phyloP scores from a whole-genome alignment of 23 red algal genomes.

The Gracilaria caudata region DNA sequence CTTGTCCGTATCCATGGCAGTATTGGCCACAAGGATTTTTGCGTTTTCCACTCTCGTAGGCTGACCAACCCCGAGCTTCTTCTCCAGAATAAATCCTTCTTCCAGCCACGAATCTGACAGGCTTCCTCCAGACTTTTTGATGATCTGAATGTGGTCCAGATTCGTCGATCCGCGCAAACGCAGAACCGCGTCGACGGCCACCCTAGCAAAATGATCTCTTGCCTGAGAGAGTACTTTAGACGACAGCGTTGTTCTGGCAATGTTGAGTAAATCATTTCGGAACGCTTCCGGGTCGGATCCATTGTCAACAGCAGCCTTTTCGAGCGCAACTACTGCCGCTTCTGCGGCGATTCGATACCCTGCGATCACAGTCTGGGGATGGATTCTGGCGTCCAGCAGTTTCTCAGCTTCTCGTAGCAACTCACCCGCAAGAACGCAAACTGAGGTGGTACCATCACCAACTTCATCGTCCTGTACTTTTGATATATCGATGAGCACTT shows the following conservation, averaged over 20 bases:
- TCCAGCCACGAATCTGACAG: conserved; percentile 96
- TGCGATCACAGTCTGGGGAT: conserved; percentile 88
- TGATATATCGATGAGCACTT: conserved; percentile 93
- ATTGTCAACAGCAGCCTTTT: conserved; percentile 76
- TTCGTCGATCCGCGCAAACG: conserved; percentile 93
- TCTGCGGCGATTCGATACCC: conserved; percentile 83
- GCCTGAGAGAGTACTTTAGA: conserved; percentile 94
- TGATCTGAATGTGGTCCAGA: conserved; percentile 98
- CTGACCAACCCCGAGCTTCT: conserved; percentile 97
- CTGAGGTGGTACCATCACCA: conserved; percentile 97
- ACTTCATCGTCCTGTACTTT: conserved; percentile 98
- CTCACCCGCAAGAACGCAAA: conserved; percentile 97
- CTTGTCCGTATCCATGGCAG: conserved; percentile 99
- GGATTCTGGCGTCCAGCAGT: conserved; percentile 87
- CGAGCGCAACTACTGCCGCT: conserved; percentile 73
- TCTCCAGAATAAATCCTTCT: conserved; percentile 97
- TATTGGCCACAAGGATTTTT: conserved; percentile 96
- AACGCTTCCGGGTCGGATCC: conserved; percentile 60
- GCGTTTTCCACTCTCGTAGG: conserved; percentile 92
- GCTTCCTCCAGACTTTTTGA: conserved; percentile 93
- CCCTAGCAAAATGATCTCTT: conserved; percentile 90
- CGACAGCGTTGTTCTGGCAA: conserved; percentile 89
- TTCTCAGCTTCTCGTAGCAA: conserved; percentile 96
- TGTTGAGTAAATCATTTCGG: conserved; percentile 83
- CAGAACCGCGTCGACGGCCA: conserved; percentile 95